A percentile compares a stretch with the other conserved stretches of the same genome.
These are phyloP conservation scores for Xylariaceae sp. DNA, from an alignment of 2,329 filamentous ascomycete genomes.

Conservation along the genomic window DNA sequence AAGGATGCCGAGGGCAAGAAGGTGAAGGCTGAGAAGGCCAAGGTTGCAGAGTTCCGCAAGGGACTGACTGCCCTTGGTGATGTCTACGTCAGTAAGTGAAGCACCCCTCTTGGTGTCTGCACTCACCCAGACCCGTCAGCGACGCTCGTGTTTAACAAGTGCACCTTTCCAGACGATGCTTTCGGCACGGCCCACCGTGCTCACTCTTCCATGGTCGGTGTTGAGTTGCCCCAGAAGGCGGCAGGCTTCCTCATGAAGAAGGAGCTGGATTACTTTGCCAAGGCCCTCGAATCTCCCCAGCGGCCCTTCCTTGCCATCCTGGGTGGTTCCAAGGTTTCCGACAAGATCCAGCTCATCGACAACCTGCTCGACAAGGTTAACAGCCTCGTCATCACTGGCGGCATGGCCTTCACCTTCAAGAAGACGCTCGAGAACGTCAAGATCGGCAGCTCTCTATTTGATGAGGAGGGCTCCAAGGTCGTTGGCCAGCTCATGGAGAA, in stretches of 20 bases:
- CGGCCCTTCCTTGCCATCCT: slow-evolving; percentile 98
- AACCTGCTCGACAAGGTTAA: slow-evolving; percentile 98
- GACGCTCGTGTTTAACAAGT: slow-evolving; percentile 2
- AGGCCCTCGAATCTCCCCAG: slow-evolving; percentile 88
- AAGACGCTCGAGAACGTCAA: slow-evolving; percentile 89
- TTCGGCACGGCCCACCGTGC: slow-evolving; percentile 98
- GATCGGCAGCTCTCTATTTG: slow-evolving; percentile 89
- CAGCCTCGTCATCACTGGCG: slow-evolving; percentile 92
- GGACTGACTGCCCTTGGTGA: slow-evolving; percentile 91
- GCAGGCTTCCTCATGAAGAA: slow-evolving; percentile 99
- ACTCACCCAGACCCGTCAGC: not conserved
- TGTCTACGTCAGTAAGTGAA: slow-evolving; percentile 81
- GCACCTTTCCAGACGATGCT: slow-evolving; percentile 66
- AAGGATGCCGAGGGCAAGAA: slow-evolving; percentile 96
- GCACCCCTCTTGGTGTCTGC: not conserved
- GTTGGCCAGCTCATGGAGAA: slow-evolving; percentile 84
- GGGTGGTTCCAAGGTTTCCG: slow-evolving; percentile 94
- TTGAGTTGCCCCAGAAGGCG: slow-evolving; percentile 92
- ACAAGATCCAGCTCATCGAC: slow-evolving; percentile 99
- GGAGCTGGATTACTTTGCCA: slow-evolving; percentile 98
- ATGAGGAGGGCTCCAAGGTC: slow-evolving; percentile 89
- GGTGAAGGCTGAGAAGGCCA: slow-evolving; percentile 91
- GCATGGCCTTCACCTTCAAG: slow-evolving; percentile 99
- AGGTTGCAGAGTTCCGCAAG: slow-evolving; percentile 91
- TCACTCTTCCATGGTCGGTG: slow-evolving; percentile 98